Percentiles rank a stretch among this genome's conserved stretches.
Evolutionary conservation across 305 asterid genomes (phyloP).

Genomic region (Solanum hybrid): DNA sequence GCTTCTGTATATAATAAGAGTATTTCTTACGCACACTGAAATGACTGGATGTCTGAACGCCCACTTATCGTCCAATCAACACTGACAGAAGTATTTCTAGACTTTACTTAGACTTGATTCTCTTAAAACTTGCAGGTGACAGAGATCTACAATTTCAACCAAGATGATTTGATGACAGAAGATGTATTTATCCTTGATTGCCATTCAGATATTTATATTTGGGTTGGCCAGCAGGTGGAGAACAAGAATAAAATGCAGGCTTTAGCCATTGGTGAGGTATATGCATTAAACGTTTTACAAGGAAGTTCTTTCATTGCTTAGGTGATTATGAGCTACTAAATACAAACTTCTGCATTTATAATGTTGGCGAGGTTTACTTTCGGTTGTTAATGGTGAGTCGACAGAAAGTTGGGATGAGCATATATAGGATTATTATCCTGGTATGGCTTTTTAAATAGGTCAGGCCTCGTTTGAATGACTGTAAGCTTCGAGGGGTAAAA

Average conservation of each 20-base stretch:
- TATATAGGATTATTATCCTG: not conserved
- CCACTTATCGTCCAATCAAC: not conserved
- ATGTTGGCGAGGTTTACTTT: slow-evolving; percentile 3
- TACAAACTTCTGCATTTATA: not conserved
- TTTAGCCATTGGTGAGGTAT: slow-evolving; percentile 75
- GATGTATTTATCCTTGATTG: slow-evolving; percentile 85
- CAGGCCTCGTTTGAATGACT: not conserved
- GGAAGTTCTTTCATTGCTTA: not conserved
- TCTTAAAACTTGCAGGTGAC: slow-evolving; percentile 42
- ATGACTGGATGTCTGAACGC: not conserved
- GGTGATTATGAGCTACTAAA: not conserved
- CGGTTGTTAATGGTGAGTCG: slow-evolving; percentile 2
- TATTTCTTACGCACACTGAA: not conserved
- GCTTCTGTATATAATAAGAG: not conserved
- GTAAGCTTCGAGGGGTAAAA: not conserved
- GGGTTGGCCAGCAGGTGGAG: slow-evolving; percentile 88
- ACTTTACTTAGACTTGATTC: not conserved
- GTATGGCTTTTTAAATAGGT: not conserved
- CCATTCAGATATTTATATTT: slow-evolving; percentile 64
- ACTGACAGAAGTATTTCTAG: not conserved
- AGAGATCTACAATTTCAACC: slow-evolving; percentile 87
- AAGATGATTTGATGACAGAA: slow-evolving; percentile 97
- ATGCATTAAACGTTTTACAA: slow-evolving; percentile 6
- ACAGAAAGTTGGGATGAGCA: not conserved
- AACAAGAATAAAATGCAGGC: slow-evolving; percentile 52